Percentiles rank a stretch among this genome's conserved stretches.
These are phyloP conservation scores for Termitomyces sp. DNA, from an alignment of 768 basidiomycete genomes.

Conservation along the genomic window DNA sequence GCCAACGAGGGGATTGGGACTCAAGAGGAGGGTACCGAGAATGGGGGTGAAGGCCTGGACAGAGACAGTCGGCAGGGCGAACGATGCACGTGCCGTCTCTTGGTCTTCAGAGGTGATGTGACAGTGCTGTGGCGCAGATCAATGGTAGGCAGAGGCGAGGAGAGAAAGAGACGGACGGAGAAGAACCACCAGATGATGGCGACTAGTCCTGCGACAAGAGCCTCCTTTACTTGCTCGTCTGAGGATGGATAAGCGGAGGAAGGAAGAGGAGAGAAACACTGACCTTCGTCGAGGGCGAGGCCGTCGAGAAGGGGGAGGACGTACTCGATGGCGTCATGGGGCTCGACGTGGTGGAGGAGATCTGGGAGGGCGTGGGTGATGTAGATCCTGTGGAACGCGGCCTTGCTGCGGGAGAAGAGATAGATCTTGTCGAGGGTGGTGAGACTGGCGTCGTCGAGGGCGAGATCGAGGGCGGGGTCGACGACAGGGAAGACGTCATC, in stretches of 20 bases:
- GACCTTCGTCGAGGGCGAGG: slow-evolving; percentile 84
- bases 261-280: slow-evolving; percentile 1
- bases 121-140: slow-evolving; percentile 46
- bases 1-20: slow-evolving; percentile 68
- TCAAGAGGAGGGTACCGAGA: slow-evolving; percentile 82
- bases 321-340: slow-evolving; percentile 88
- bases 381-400: slow-evolving; percentile 59
- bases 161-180: slow-evolving; percentile 34
- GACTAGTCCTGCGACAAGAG: slow-evolving; percentile 75
- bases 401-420: slow-evolving; percentile 77
- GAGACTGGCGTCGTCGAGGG: slow-evolving; percentile 63
- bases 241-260: slow-evolving; percentile 1
- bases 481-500: slow-evolving; percentile 32
- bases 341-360: slow-evolving; percentile 69
- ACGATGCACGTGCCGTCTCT: slow-evolving; percentile 19
- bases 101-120: slow-evolving; percentile 50
- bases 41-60: slow-evolving; percentile 90
- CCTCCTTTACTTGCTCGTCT: slow-evolving; percentile 89
- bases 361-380: slow-evolving; percentile 82
- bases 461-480: slow-evolving; percentile 35
- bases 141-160: slow-evolving; percentile 2
- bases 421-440: slow-evolving; percentile 89
- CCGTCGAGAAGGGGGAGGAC: slow-evolving; percentile 85
- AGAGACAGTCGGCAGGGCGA: slow-evolving; percentile 46
- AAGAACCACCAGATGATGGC: slow-evolving; percentile 93